A percentile compares a stretch with the other conserved stretches of the same genome.
Conservation (phyloP, 371 early-diverging fungal species). For the Rhizopus delemar region DNA sequence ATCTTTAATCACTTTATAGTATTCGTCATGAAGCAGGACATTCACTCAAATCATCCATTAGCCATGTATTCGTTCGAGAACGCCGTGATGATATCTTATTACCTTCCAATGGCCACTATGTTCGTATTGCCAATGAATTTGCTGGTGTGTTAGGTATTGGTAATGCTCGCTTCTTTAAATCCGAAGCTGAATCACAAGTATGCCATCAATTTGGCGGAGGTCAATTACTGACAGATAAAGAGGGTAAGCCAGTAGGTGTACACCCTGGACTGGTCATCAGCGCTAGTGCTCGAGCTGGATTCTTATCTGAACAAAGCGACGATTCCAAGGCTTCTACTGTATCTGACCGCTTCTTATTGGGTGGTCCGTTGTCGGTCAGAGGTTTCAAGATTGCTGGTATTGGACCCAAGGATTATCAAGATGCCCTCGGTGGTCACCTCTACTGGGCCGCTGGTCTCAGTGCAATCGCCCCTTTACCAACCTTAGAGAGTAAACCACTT, state of each 20-base stretch:
- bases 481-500: conserved; percentile 61
- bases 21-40: conserved; percentile 89
- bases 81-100: conserved; percentile 74
- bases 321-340: conserved; percentile 53
- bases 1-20: conserved; percentile 39
- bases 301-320: conserved; percentile 60
- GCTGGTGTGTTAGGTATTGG: conserved; percentile 81
- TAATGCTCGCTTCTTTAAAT: conserved; percentile 73
- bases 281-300: conserved; percentile 69
- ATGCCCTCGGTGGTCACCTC: conserved; percentile 86
- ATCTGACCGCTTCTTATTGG: conserved; percentile 85
- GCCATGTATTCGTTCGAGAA: conserved; percentile 70
- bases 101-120: conserved; percentile 74
- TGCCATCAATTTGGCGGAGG: conserved; percentile 43
- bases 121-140: conserved; percentile 70
- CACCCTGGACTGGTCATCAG: conserved; percentile 50
- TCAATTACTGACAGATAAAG: conserved; percentile 30
- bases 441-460: conserved; percentile 80
- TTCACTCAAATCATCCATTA: conserved; percentile 79
- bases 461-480: conserved; percentile 82
- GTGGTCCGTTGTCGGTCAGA: conserved; percentile 84
- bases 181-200: conserved; percentile 64
- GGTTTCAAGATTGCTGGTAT: conserved; percentile 88
- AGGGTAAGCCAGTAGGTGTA: conserved; percentile 29
- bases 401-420: conserved; percentile 85